A percentile compares a stretch with the other conserved stretches of the same genome.
These are phyloP conservation scores for Aspergillus puulaauensis DNA, from an alignment of 2,329 filamentous ascomycete species.

Conservation along the genomic window DNA sequence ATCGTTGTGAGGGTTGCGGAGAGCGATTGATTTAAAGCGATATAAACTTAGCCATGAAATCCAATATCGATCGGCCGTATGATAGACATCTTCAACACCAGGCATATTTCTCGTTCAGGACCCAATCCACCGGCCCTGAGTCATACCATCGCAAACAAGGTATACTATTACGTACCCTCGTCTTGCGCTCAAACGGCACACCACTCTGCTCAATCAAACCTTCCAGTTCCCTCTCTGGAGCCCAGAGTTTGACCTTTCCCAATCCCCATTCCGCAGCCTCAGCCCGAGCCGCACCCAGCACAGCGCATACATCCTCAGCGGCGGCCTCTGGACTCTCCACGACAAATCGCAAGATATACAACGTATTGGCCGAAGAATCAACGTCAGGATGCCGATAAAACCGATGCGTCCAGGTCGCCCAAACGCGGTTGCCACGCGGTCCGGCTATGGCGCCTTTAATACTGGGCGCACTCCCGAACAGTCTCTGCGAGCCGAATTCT, in stretches of 20 bases:
- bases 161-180: constrained; percentile 15
- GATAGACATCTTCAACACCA: constrained; percentile 22
- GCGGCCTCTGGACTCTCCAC: background rate
- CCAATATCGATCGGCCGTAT: too few relatives aligned
- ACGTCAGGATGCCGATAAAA: constrained; percentile 20
- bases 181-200: background rate
- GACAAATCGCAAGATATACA: constrained; percentile 6
- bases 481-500: constrained; percentile 18
- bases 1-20: constrained; percentile 48
- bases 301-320: background rate
- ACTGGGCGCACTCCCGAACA: constrained; percentile 13
- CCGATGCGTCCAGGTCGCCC: constrained; percentile 24
- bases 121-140: constrained; percentile 21
- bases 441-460: constrained; percentile 23
- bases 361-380: background rate
- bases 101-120: constrained; percentile 34
- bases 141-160: constrained; percentile 22
- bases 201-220: background rate
- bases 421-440: constrained; percentile 17
- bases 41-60: background rate
- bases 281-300: constrained; percentile 19
- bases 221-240: constrained; percentile 14
- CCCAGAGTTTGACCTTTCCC: constrained; percentile 21
- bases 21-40: background rate
- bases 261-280: constrained; percentile 24